Percentiles rank a stretch among this genome's conserved stretches.
phyloP scores from a whole-genome alignment of 2,329 filamentous ascomycete genomes.

The Corniculantispora saksenae region DNA sequence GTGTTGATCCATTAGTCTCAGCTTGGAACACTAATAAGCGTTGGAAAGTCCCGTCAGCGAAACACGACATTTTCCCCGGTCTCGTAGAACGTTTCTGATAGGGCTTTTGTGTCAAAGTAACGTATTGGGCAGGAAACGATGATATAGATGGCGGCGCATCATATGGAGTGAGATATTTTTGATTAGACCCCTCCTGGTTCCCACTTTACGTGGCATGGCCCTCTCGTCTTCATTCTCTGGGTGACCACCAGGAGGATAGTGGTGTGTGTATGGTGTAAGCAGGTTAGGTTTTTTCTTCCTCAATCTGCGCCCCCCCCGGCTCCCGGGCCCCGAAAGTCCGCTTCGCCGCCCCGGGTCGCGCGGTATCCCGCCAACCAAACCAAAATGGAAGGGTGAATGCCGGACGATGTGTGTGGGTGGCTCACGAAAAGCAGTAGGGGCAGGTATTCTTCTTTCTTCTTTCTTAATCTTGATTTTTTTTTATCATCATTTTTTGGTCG shows the following conservation, averaged over 20 bases:
- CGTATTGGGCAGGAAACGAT: neutral
- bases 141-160: neutral
- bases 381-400: no score
- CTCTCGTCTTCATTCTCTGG: no score
- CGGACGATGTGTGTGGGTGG: no score
- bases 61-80: no score
- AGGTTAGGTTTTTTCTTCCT: neutral
- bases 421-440: neutral
- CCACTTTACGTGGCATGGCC: neutral
- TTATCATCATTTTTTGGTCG: no score
- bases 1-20: no score
- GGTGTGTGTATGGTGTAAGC: neutral
- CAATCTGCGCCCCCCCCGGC: neutral
- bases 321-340: slow-evolving; percentile 6
- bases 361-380: neutral
- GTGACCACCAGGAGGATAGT: neutral
- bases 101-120: no score
- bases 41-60: no score
- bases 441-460: neutral
- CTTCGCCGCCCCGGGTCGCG: neutral
- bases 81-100: no score
- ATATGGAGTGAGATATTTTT: neutral
- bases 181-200: neutral
- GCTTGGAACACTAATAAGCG: no score
- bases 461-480: no score